Base-by-base conservation (phyloP, 2,329 filamentous ascomycete genomes). In the Neodidymelliopsis sp. region DNA sequence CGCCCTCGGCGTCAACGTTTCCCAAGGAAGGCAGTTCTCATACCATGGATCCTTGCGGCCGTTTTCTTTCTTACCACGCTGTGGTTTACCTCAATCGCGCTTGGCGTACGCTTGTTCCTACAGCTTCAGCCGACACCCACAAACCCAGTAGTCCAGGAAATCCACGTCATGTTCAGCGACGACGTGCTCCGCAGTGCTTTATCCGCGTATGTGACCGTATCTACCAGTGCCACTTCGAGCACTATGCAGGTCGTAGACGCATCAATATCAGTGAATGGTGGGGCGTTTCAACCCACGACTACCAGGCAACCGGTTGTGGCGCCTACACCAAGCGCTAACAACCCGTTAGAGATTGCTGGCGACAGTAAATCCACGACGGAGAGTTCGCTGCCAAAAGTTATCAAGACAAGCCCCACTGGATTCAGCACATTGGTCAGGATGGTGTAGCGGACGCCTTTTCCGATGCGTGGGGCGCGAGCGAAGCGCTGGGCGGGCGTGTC, bases 21-120 rank as follows among this genome's bases (percentile, higher is more conserved):
- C 2, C 43, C 47, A 23, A 31, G 20, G 16, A 50, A 45, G 13
- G 30, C 45, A 8, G 38, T 55, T n/a, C 31, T 60, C 9, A 44
- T 67, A 25, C 60, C 64, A 16, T 69, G 65, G 63, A 29, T 60
- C 23, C 52, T 69, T 20, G 57, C 52, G 27, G n/a, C 33, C 24
- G 13, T 67, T 9, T 62, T 67, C 49, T 60, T 66, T 25, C 30
- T 65, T 16, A 53, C 35, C 2, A 61, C 59, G 3, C 24, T 61
- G 7, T 67, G 60, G 60, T 61, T 52, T 44, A 60, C 52, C 15
- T 62, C 57, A 16, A 58, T 66, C 24, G 49, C 57, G 7, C 30
- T 65, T 16, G 62, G 59, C 7, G 53, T 54, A 11, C 49, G 54
- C 2, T 54, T 65, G 19, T 40, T 62, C 7, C 47, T 50, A 18